Percentiles rank a stretch among this genome's conserved stretches.
Evolutionary conservation across 768 basidiomycete genomes (phyloP).

Genomic region (Trichaptum fuscoviolaceum): DNA sequence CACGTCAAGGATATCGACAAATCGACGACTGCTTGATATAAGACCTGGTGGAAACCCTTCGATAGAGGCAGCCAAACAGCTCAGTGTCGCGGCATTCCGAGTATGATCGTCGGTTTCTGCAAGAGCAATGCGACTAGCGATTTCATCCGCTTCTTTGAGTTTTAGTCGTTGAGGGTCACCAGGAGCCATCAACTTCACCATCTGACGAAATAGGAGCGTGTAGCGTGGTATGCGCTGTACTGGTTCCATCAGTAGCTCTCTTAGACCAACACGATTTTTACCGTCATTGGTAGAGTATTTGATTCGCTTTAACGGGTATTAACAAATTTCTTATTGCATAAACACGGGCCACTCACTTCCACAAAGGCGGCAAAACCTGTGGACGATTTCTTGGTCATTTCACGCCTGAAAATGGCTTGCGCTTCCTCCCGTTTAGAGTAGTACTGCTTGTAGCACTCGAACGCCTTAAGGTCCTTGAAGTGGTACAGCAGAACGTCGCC

Average conservation of each 20-base stretch:
- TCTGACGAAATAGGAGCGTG: slow-evolving; percentile 85
- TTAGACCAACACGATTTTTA: slow-evolving; percentile 78
- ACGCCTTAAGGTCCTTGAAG: slow-evolving; percentile 77
- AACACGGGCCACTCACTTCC: slow-evolving; percentile 52
- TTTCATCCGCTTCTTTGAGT: slow-evolving; percentile 77
- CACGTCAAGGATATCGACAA: slow-evolving; percentile 90
- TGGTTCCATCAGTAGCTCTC: slow-evolving; percentile 93
- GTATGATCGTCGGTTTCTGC: slow-evolving; percentile 93
- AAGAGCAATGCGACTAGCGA: slow-evolving; percentile 84
- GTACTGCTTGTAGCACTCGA: slow-evolving; percentile 89
- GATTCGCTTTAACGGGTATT: slow-evolving; percentile 51
- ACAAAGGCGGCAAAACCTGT: slow-evolving; percentile 76
- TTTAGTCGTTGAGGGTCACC: slow-evolving; percentile 74
- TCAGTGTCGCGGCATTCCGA: slow-evolving; percentile 82
- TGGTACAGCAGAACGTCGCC: slow-evolving; percentile 86
- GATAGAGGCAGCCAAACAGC: slow-evolving; percentile 76
- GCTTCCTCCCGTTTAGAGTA: slow-evolving; percentile 92
- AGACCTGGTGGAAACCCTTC: slow-evolving; percentile 88
- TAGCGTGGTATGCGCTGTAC: slow-evolving; percentile 95
- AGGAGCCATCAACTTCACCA: slow-evolving; percentile 84
- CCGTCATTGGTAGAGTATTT: slow-evolving; percentile 77
- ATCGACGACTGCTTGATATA: slow-evolving; percentile 84
- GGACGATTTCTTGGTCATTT: slow-evolving; percentile 73
- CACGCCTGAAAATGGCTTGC: slow-evolving; percentile 80
- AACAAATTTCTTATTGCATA: background rate